Percentiles rank a stretch among this genome's conserved stretches.
Evolutionary conservation across 495 filamentous ascomycete genomes (phyloP).

Genomic region (Penicillium pancosmium): DNA sequence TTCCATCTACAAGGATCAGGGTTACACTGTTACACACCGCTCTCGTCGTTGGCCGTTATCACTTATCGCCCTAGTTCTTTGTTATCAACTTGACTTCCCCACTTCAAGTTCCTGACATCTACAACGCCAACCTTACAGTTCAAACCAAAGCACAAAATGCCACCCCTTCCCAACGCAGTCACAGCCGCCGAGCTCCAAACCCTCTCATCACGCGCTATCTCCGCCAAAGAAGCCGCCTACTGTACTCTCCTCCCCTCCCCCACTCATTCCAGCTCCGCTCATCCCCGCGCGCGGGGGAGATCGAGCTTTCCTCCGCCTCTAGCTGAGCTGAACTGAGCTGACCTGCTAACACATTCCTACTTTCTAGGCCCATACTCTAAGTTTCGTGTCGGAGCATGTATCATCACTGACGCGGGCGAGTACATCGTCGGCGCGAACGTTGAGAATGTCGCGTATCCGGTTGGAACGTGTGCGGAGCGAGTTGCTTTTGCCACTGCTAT

Average conservation of each 20-base stretch:
- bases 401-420: slow-evolving; percentile 66
- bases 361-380: slow-evolving; percentile 78
- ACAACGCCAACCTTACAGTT: neutral
- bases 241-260: slow-evolving; percentile 56
- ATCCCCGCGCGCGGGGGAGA: neutral
- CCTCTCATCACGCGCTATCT: slow-evolving; percentile 59
- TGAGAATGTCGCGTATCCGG: slow-evolving; percentile 91
- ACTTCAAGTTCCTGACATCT: neutral
- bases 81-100: too few relatives aligned
- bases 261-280: neutral
- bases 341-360: too few relatives aligned
- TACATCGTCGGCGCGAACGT: slow-evolving; percentile 83
- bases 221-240: slow-evolving; percentile 77
- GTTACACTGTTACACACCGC: too few relatives aligned
- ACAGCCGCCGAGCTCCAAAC: slow-evolving; percentile 57
- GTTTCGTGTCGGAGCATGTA: slow-evolving; percentile 85
- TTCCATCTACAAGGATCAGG: too few relatives aligned
- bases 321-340: neutral
- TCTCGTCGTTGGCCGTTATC: too few relatives aligned
- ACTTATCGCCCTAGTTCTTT: too few relatives aligned
- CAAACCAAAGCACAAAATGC: slow-evolving; percentile 17
- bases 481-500: slow-evolving; percentile 84
- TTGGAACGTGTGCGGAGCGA: slow-evolving; percentile 92
- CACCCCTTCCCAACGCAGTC: slow-evolving; percentile 17
- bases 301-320: neutral